phyloP scores from a whole-genome alignment of 768 basidiomycete species.

The Boletus rufocinnamomeus region DNA sequence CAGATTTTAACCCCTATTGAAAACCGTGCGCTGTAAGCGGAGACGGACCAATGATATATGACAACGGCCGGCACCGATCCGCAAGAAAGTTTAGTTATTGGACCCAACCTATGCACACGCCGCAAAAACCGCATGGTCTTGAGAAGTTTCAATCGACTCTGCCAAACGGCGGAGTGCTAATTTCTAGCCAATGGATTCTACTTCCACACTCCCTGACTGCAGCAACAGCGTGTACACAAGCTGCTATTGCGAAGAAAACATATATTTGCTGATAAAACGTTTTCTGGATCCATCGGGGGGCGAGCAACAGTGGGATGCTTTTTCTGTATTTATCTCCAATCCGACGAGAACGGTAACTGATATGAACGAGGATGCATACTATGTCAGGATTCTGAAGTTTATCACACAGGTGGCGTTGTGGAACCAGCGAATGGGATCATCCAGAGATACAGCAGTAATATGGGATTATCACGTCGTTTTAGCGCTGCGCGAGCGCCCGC shows the following conservation, averaged over 20 bases:
- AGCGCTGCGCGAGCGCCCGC: constrained; percentile 42
- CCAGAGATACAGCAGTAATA: constrained; percentile 44
- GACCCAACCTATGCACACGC: background rate
- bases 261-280: constrained; percentile 55
- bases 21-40: background rate
- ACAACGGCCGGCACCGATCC: constrained; percentile 9
- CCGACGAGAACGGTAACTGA: constrained; percentile 50
- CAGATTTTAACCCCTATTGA: background rate
- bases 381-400: constrained; percentile 3
- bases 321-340: constrained; percentile 69
- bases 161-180: constrained; percentile 24
- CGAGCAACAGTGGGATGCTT: constrained; percentile 47
- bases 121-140: background rate
- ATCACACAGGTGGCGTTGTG: constrained; percentile 60
- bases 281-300: constrained; percentile 39
- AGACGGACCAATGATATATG: background rate
- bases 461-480: constrained; percentile 82
- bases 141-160: background rate
- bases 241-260: constrained; percentile 74
- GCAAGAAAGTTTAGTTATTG: constrained; percentile 13
- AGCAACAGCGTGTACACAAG: constrained; percentile 50
- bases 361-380: constrained; percentile 4
- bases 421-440: constrained; percentile 51
- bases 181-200: constrained; percentile 7
- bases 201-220: constrained; percentile 27